These are phyloP conservation scores for Triticum turgidum DNA, from an alignment of 176 grass and related monocot genomes.

Conservation along the genomic window DNA sequence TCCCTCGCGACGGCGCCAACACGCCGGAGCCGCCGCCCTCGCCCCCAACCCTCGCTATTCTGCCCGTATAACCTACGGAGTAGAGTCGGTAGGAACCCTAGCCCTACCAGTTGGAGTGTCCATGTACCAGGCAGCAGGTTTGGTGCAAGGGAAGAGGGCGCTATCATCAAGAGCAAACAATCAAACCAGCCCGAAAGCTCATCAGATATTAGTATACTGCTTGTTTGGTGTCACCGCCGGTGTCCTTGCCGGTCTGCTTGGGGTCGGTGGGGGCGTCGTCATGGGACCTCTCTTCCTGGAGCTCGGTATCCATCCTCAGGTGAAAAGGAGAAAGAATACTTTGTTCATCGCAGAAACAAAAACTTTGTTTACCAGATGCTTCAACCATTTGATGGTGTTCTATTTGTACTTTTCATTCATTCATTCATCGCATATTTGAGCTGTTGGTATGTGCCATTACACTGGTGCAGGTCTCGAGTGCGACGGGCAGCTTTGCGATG, in stretches of 20 bases:
- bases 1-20: too few relatives aligned
- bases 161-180: constrained; percentile 49
- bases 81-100: too few relatives aligned
- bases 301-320: constrained; percentile 73
- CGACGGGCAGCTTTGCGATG: constrained; percentile 80
- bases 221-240: constrained; percentile 52
- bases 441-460: not conserved
- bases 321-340: not conserved
- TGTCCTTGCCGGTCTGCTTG: constrained; percentile 66
- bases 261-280: constrained; percentile 66
- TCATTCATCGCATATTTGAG: not conserved
- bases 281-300: constrained; percentile 82
- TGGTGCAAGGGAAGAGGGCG: constrained; percentile 54
- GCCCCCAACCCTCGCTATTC: too few relatives aligned
- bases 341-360: too few relatives aligned
- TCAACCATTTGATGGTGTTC: not conserved
- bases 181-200: constrained; percentile 26
- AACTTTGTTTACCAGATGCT: too few relatives aligned
- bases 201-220: constrained; percentile 48
- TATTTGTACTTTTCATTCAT: not conserved
- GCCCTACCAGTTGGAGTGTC: constrained; percentile 28
- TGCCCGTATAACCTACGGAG: too few relatives aligned
- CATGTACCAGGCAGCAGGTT: constrained; percentile 53
- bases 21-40: too few relatives aligned
- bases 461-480: constrained; percentile 66